Base-by-base conservation (phyloP, 805 yeast genomes). In the Ogataea glucozyma region DNA sequence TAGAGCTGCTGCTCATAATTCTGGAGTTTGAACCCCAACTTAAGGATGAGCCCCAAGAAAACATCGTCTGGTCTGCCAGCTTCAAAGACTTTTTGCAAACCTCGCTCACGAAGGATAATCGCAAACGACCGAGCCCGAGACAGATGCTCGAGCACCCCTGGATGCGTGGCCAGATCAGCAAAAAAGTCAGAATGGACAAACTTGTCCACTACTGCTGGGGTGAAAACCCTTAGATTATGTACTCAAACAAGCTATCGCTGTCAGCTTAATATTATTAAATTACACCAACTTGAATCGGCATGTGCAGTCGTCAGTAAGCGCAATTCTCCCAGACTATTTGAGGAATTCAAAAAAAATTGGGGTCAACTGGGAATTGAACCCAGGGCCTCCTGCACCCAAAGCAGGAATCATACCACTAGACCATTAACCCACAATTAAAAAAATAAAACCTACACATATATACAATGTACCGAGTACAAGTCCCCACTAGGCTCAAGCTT, bases 91-190 rank as follows among this genome's bases (percentile, higher is more conserved):
- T 93, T 53, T 72, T 93, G 31, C 77, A 77, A 38, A 85, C 83
- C 54, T 88, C 96, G 57, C 69, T 93, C 46, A 87, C 78, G 49
- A 91, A 89, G 56, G 87, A 88, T 48, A 80, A 88, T 31, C 75
- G 71, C 22, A 83, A 83, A 49, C 71, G 99, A 43, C 97, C 98
- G 9, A 80, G 90, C 38, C 99, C 99, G 7, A 73, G 93, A 54
- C 97, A 93, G 61, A 86, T 93, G 91, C 72, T 93, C 35, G 75
- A 71, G 40, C 99, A 93, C 69, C 97, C 97, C 2, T 93, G 99
- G 99, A 72, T 88, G 42, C 66, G 77, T 13, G 88, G 89, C 2
- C 96, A 87, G 67, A 77, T 78, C 66, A 73, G 68, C 49, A 80
- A 82, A 59, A 72, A 67, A 38, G 95, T 91, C 12, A 78, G 81